phyloP scores from a whole-genome alignment of 2,329 filamentous ascomycete species.

The Albifimbria verrucaria region DNA sequence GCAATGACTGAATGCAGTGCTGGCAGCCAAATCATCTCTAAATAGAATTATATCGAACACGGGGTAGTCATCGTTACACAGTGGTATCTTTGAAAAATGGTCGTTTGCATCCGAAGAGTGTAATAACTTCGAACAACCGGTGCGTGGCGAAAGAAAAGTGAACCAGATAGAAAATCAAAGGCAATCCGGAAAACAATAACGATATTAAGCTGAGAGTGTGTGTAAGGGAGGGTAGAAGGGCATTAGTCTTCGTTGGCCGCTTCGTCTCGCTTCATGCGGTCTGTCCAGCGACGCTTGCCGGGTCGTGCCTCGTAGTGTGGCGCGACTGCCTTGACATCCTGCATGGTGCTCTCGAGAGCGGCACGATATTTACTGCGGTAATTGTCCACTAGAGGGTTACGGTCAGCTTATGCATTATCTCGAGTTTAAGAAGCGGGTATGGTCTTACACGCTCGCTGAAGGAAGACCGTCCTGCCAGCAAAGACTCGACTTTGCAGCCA shows the following conservation, averaged over 20 bases:
- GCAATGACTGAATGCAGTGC: too few relatives aligned
- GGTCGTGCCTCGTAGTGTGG: conserved; percentile 86
- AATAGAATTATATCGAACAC: too few relatives aligned
- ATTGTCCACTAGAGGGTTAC: conserved; percentile 68
- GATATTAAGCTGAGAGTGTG: neutral
- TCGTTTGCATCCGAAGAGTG: too few relatives aligned
- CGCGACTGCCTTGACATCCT: conserved; percentile 69
- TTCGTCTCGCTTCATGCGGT: conserved; percentile 44
- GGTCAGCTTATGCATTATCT: conserved; percentile 7
- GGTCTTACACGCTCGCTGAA: conserved; percentile 84
- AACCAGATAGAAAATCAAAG: neutral
- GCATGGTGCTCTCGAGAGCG: conserved; percentile 74
- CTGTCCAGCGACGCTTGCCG: conserved; percentile 75
- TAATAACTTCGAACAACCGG: too few relatives aligned
- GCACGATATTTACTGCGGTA: conserved; percentile 89
- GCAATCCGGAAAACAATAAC: neutral
- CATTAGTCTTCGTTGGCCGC: conserved; percentile 26
- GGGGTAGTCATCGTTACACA: too few relatives aligned
- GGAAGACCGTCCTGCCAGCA: conserved; percentile 77
- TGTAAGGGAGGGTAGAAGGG: too few relatives aligned
- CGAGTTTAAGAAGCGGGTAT: neutral
- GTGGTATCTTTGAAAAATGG: too few relatives aligned
- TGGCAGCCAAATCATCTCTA: too few relatives aligned
- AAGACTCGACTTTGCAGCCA: conserved; percentile 96
- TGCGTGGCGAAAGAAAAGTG: too few relatives aligned